phyloP scores from a whole-genome alignment of 352 stramenopile species.

The Phytophthora europaea region DNA sequence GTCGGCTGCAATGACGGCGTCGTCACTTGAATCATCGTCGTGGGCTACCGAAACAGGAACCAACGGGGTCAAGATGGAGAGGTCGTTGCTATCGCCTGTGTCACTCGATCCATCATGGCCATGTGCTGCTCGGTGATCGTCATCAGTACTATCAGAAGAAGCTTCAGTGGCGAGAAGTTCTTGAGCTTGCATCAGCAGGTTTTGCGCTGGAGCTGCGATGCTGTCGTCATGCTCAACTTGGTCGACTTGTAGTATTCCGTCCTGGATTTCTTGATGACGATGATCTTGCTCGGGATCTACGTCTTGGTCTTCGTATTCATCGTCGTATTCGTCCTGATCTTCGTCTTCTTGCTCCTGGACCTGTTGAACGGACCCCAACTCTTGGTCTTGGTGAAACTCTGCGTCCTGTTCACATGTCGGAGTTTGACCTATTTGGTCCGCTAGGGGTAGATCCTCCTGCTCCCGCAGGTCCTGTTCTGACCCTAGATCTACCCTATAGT shows the following conservation, averaged over 20 bases:
- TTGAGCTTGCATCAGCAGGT: conserved; percentile 27
- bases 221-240: background rate
- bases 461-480: background rate
- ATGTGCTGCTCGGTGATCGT: conserved; percentile 6
- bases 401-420: conserved; percentile 4
- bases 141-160: conserved; percentile 18
- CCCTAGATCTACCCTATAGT: background rate
- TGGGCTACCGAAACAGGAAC: conserved; percentile 7
- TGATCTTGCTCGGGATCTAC: background rate
- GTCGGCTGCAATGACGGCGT: conserved; percentile 18
- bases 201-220: background rate
- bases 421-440: background rate
- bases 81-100: conserved; percentile 12
- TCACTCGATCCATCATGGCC: conserved; percentile 8
- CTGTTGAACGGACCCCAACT: background rate
- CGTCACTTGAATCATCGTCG: conserved; percentile 16
- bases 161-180: conserved; percentile 22
- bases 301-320: conserved; percentile 24
- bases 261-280: background rate
- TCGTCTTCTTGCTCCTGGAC: conserved; percentile 11
- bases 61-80: background rate
- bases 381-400: background rate
- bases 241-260: background rate
- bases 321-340: conserved; percentile 20
- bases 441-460: background rate